A percentile compares a stretch with the other conserved stretches of the same genome.
Evolutionary conservation across 768 basidiomycete species (phyloP).

Genomic region (Porphyrellus cyaneotinctus): DNA sequence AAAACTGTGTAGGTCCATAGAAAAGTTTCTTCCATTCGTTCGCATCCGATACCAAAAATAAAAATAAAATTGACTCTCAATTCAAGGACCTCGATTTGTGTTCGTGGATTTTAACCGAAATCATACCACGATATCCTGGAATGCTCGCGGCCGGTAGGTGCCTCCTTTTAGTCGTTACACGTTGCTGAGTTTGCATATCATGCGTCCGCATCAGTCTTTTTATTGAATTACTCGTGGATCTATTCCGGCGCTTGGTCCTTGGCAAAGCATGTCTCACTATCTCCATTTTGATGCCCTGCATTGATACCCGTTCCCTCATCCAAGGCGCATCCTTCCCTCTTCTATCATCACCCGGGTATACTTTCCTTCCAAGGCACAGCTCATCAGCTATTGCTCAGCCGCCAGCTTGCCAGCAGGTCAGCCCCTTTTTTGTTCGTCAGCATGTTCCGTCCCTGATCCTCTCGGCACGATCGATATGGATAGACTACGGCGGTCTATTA

Average conservation of each 20-base stretch:
- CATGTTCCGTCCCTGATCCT: conserved; percentile 7
- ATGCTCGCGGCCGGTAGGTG: conserved; percentile 65
- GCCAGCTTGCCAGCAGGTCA: conserved; percentile 50
- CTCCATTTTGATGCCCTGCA: conserved; percentile 4
- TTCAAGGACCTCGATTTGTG: conserved; percentile 56
- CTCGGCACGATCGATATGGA: background rate
- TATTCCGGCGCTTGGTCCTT: conserved; percentile 66
- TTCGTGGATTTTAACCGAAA: conserved; percentile 60
- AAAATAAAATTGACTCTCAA: background rate
- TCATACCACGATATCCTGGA: conserved; percentile 69
- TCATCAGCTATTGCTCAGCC: conserved; percentile 52
- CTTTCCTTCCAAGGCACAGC: conserved; percentile 55
- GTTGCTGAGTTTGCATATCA: background rate
- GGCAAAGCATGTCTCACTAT: conserved; percentile 47
- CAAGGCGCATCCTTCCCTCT: conserved; percentile 61
- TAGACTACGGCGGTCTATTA: conserved; percentile 69
- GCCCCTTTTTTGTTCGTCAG: background rate
- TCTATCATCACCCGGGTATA: conserved; percentile 58
- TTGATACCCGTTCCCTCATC: conserved; percentile 5
- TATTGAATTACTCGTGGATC: conserved; percentile 72
- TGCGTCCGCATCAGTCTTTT: conserved; percentile 45
- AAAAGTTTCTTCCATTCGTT: too few species aligned
- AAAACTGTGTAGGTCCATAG: conserved; percentile 54
- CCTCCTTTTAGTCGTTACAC: conserved; percentile 3
- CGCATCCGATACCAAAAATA: background rate